Percentiles rank a stretch among this genome's conserved stretches.
Conservation (phyloP, 2,329 filamentous ascomycete genomes). For the Simplicillium aogashimaense region DNA sequence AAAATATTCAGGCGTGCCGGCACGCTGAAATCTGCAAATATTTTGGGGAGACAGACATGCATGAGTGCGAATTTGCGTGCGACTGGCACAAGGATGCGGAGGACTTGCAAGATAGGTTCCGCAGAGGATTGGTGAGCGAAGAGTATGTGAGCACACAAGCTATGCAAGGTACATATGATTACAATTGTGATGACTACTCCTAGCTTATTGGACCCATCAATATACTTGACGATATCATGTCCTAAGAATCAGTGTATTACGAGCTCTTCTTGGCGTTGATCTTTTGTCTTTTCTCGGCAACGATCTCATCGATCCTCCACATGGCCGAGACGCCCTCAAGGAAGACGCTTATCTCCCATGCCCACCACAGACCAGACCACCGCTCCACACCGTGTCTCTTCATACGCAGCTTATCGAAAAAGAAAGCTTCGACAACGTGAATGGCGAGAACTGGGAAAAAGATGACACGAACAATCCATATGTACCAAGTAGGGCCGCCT, state of each 20-base stretch:
- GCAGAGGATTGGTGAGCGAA: constrained; percentile 45
- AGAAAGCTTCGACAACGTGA: constrained; percentile 54
- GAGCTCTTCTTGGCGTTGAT: constrained; percentile 25
- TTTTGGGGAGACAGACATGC: constrained; percentile 56
- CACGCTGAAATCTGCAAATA: constrained; percentile 68
- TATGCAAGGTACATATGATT: constrained; percentile 45
- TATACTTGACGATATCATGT: neutral
- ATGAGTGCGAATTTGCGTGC: constrained; percentile 63
- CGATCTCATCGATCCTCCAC: constrained; percentile 30
- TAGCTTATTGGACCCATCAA: neutral
- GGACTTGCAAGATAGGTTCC: constrained; percentile 47
- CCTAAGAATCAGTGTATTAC: neutral
- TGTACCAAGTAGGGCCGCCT: constrained; percentile 46
- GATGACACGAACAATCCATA: constrained; percentile 48
- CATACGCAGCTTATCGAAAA: constrained; percentile 38
- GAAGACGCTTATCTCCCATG: constrained; percentile 43
- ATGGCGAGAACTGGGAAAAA: constrained; percentile 49
- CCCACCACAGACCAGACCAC: constrained; percentile 38
- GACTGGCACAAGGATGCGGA: constrained; percentile 65
- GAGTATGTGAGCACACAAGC: constrained; percentile 56
- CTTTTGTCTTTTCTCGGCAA: constrained; percentile 24
- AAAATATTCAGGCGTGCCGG: constrained; percentile 61
- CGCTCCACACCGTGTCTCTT: constrained; percentile 35
- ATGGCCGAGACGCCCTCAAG: constrained; percentile 44
- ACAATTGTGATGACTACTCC: constrained; percentile 32